Conservation (phyloP, 352 stramenopile genomes). For the Phytopythium litorale region DNA sequence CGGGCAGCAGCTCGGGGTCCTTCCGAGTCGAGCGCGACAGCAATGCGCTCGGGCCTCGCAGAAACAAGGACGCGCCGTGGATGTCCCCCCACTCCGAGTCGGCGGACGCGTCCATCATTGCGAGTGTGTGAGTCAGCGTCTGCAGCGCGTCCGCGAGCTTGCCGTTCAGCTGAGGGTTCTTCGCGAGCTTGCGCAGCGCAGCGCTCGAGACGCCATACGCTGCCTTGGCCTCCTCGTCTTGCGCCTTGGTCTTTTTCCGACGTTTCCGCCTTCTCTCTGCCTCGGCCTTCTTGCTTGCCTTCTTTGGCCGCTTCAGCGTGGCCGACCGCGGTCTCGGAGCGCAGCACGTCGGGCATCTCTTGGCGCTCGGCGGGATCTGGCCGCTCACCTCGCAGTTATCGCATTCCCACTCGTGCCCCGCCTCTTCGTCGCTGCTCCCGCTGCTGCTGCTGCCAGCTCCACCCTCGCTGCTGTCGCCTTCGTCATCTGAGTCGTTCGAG, state of each 20-base stretch:
- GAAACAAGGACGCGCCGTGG: slow-evolving; percentile 41
- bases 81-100: slow-evolving; percentile 70
- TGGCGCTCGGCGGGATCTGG: slow-evolving; percentile 14
- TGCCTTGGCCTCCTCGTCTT: slow-evolving; percentile 35
- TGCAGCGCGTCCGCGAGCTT: slow-evolving; percentile 63
- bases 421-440: slow-evolving; percentile 14
- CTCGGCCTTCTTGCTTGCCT: slow-evolving; percentile 15
- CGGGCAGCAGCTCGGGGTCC: slow-evolving; percentile 52
- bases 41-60: slow-evolving; percentile 25
- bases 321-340: slow-evolving; percentile 16
- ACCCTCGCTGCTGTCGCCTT: slow-evolving; percentile 17
- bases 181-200: slow-evolving; percentile 47
- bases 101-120: slow-evolving; percentile 81
- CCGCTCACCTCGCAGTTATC: slow-evolving; percentile 9
- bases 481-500: slow-evolving; percentile 28
- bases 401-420: slow-evolving; percentile 6
- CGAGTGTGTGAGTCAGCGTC: slow-evolving; percentile 75
- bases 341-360: slow-evolving; percentile 39
- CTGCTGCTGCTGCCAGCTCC: slow-evolving; percentile 9
- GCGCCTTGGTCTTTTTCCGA: slow-evolving; percentile 32
- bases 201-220: slow-evolving; percentile 71
- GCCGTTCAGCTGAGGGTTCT: slow-evolving; percentile 39
- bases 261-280: slow-evolving; percentile 33
- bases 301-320: neutral
- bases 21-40: slow-evolving; percentile 33